Percentiles rank a stretch among this genome's conserved stretches.
Evolutionary conservation across 1,284 basidiomycete species (phyloP).

Genomic region (Coniophora puteana): DNA sequence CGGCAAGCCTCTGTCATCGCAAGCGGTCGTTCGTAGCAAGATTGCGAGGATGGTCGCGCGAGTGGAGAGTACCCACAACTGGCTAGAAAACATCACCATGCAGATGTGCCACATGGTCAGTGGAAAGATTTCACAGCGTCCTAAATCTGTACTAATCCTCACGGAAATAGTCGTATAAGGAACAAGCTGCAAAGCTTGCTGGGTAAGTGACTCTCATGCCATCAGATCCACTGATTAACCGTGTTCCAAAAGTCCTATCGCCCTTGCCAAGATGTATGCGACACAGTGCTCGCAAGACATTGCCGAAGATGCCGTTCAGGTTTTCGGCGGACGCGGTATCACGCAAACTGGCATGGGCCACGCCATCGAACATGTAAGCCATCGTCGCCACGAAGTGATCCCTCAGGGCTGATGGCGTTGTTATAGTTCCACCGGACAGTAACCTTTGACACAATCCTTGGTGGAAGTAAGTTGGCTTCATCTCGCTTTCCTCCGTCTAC

Average conservation of each 20-base stretch:
- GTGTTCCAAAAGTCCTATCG: slow-evolving; percentile 30
- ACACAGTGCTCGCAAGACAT: slow-evolving; percentile 30
- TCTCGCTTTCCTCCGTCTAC: neutral
- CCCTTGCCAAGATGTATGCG: slow-evolving; percentile 34
- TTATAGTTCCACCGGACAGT: slow-evolving; percentile 61
- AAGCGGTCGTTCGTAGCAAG: slow-evolving; percentile 84
- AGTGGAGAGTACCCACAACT: slow-evolving; percentile 59
- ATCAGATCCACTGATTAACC: slow-evolving; percentile 4
- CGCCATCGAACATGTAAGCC: slow-evolving; percentile 63
- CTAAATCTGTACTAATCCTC: neutral
- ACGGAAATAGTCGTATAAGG: slow-evolving; percentile 36
- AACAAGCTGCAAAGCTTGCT: slow-evolving; percentile 30
- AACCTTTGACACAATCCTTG: slow-evolving; percentile 64
- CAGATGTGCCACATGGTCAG: slow-evolving; percentile 27
- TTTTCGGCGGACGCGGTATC: slow-evolving; percentile 49
- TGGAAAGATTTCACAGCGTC: no score
- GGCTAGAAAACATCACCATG: slow-evolving; percentile 66
- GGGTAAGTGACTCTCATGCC: slow-evolving; percentile 16
- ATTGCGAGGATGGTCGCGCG: slow-evolving; percentile 85
- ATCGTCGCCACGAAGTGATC: slow-evolving; percentile 5
- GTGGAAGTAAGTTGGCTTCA: slow-evolving; percentile 36
- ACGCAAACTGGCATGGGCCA: slow-evolving; percentile 66
- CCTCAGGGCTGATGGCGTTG: slow-evolving; percentile 9
- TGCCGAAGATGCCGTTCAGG: slow-evolving; percentile 47
- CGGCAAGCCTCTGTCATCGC: slow-evolving; percentile 78